A percentile compares a stretch with the other conserved stretches of the same genome.
Evolutionary conservation across 257 asterid genomes (phyloP).

Genomic region (Datura wrightii): DNA sequence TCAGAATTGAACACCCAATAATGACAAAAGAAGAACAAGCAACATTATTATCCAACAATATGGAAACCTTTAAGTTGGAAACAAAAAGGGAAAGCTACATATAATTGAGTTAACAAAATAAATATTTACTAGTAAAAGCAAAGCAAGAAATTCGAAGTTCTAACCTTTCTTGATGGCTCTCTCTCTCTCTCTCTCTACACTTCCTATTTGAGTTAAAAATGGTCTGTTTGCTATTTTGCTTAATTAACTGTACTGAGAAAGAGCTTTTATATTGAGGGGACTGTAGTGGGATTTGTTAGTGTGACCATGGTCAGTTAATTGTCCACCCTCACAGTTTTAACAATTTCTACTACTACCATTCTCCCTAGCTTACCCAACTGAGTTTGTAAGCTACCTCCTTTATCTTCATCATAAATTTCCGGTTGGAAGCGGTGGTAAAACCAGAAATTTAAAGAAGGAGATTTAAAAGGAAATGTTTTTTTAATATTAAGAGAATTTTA

Average conservation of each 20-base stretch:
- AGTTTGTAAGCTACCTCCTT: background rate
- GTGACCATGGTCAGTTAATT: conserved; percentile 41
- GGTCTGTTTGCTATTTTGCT: background rate
- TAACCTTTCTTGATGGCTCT: background rate
- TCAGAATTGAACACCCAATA: background rate
- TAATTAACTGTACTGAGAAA: conserved; percentile 10
- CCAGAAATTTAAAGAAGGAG: too few relatives aligned
- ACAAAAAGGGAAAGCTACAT: conserved; percentile 23
- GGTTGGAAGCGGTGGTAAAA: too few relatives aligned
- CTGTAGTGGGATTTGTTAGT: conserved; percentile 36
- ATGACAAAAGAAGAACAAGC: background rate
- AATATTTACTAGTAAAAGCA: background rate
- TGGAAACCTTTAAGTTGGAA: background rate
- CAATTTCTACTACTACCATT: background rate
- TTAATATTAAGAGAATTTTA: too few relatives aligned
- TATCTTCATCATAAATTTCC: background rate
- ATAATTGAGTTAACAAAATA: background rate
- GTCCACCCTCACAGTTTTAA: conserved; percentile 20
- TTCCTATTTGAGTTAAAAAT: background rate
- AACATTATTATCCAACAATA: conserved; percentile 21
- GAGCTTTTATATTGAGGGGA: conserved; percentile 40
- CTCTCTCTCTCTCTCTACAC: conserved; percentile 25
- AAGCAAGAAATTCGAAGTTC: background rate
- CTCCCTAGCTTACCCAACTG: background rate
- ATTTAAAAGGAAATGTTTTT: too few relatives aligned